phyloP scores from a whole-genome alignment of 2,329 filamentous ascomycete genomes.

The Periconia sp. region DNA sequence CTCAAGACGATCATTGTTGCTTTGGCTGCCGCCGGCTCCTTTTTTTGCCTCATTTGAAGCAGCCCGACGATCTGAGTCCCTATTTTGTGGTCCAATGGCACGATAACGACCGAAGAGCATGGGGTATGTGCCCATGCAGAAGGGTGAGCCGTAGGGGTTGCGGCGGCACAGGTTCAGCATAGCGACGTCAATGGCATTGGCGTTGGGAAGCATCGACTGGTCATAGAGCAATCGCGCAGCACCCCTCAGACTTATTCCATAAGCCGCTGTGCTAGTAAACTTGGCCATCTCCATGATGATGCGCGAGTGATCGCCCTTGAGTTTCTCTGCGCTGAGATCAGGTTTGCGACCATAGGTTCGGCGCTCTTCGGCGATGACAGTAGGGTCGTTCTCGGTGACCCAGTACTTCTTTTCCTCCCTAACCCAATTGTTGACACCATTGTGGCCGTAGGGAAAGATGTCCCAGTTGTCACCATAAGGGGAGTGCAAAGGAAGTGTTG shows the following conservation, averaged over 20 bases:
- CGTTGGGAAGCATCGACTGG: slow-evolving; percentile 15
- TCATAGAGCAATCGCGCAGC: slow-evolving; percentile 18
- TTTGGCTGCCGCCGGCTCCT: not conserved
- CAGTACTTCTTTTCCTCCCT: slow-evolving; percentile 14
- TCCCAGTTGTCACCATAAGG: slow-evolving; percentile 47
- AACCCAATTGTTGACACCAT: slow-evolving; percentile 24
- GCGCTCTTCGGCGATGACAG: slow-evolving; percentile 10
- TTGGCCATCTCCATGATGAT: slow-evolving; percentile 13
- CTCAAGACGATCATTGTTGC: slow-evolving; percentile 2
- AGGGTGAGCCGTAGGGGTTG: slow-evolving; percentile 7
- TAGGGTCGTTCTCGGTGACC: slow-evolving; percentile 18
- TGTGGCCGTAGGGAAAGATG: slow-evolving; percentile 45
- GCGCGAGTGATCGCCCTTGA: slow-evolving; percentile 11
- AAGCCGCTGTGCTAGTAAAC: slow-evolving; percentile 12
- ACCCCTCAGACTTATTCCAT: slow-evolving; percentile 15
- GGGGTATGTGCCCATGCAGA: slow-evolving; percentile 19
- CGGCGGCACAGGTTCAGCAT: slow-evolving; percentile 12
- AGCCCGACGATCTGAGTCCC: slow-evolving; percentile 18
- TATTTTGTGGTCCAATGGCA: slow-evolving; percentile 13
- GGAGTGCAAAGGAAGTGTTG: slow-evolving; percentile 15
- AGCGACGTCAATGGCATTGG: slow-evolving; percentile 17
- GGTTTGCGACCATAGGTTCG: slow-evolving; percentile 15
- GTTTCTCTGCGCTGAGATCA: slow-evolving; percentile 10
- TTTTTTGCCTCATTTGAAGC: slow-evolving; percentile 4
- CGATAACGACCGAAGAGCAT: slow-evolving; percentile 20